Base-by-base conservation (phyloP, 305 asterid species). In the Fraxinus ornus region DNA sequence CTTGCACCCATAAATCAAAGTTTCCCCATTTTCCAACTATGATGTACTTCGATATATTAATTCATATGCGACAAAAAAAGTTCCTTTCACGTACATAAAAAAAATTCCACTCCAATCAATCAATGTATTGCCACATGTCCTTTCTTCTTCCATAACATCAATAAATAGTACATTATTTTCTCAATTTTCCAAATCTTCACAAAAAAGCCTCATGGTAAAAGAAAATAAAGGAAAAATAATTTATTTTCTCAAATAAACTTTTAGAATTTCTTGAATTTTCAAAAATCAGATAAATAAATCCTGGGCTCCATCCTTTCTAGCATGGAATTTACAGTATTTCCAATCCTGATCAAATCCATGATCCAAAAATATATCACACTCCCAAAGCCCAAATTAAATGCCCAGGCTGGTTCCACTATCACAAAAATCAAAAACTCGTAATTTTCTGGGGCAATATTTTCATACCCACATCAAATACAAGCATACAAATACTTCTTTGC, bases 391-490 rank as follows among this genome's bases (percentile, higher is more conserved):
- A 57, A 57, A n/a, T 57, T 57, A 57, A 57, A 19, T 57, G 28
- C 68, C 68, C 68, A 6, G 68, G 68, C 68, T 57, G 60, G 60
- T 15, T 49, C 28, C 26, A 60, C 70, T 21, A n/a, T 60, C 28
- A 60, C 28, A 60, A 4, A 7, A 60, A 60, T 6, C 0, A 19
- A 60, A 6, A 60, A 60, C 13, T 60, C 13, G 6, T 64, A 26
- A 75, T 55, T 37, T 60, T 77, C 73, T 83, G 47, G 55, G 75
- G 70, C 75, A 57, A 36, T 44, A 55, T 39, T n/a, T 79, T 17
- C 28, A 32, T 2, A 75, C 12, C 73, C 36, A 83, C 13, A 60
- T 60, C 2, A 32, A 24, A 70, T 57, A 28, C 36, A 81, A 68
- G 78, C 80, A 44, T 64, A 73, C 26, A 3, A 47, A 47, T 47